Conservation (phyloP, 2,329 filamentous ascomycete genomes). For the Cytospora piceicola region DNA sequence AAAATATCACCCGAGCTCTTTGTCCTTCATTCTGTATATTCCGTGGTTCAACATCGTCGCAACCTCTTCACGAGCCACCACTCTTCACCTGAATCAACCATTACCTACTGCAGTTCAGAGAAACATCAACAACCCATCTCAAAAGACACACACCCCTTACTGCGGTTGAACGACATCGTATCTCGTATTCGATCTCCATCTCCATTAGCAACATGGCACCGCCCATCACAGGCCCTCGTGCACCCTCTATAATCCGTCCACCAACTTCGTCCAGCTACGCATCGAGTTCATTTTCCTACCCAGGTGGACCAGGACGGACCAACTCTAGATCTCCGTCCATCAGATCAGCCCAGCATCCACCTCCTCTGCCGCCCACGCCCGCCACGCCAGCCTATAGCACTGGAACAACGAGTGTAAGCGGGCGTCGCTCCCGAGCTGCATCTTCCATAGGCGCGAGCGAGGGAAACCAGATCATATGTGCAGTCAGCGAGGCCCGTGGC, state of each 20-base stretch:
- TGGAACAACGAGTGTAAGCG: slow-evolving; percentile 44
- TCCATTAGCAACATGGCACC: slow-evolving; percentile 7
- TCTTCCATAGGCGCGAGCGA: slow-evolving; percentile 52
- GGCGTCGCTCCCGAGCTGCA: slow-evolving; percentile 49
- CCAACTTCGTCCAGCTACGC: not conserved
- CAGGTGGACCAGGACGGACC: not conserved
- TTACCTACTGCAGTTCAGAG: too few relatives aligned
- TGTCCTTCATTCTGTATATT: not conserved
- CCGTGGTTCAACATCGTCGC: not conserved
- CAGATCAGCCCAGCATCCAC: not conserved
- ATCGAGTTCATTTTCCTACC: not conserved
- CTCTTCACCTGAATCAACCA: too few relatives aligned
- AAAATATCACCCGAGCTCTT: not conserved
- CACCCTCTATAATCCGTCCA: not conserved
- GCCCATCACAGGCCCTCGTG: not conserved
- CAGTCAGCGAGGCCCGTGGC: slow-evolving; percentile 84
- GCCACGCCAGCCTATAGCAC: slow-evolving; percentile 21
- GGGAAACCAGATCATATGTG: slow-evolving; percentile 79
- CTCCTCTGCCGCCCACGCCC: not conserved
- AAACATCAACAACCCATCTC: too few relatives aligned
- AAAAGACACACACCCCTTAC: too few relatives aligned
- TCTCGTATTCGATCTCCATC: not conserved
- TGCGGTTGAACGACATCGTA: not conserved
- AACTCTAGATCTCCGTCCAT: not conserved
- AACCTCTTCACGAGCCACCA: too few relatives aligned